These are phyloP conservation scores for Tylopilus vinaceipallidus DNA, from an alignment of 768 basidiomycete genomes.

Conservation along the genomic window DNA sequence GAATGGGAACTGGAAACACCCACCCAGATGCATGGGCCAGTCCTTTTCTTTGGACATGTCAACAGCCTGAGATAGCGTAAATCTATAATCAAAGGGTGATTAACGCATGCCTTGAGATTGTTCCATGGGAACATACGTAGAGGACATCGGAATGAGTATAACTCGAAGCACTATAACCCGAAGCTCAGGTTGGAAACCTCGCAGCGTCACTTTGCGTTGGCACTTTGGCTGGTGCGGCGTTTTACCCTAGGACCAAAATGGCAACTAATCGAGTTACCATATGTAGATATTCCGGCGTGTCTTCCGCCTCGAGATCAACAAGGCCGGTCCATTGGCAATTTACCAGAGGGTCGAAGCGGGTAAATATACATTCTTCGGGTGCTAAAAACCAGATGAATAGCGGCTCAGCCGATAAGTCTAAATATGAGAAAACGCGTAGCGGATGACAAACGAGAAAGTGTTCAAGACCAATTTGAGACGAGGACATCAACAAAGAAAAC, in stretches of 20 bases:
- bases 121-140: slow-evolving; percentile 20
- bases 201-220: too few species aligned
- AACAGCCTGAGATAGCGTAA: slow-evolving; percentile 52
- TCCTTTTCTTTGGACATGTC: slow-evolving; percentile 69
- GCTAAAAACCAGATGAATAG: background rate
- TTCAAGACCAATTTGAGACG: slow-evolving; percentile 3
- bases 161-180: background rate
- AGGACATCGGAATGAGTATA: slow-evolving; percentile 17
- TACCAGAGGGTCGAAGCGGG: too few species aligned
- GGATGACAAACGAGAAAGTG: slow-evolving; percentile 1
- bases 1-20: slow-evolving; percentile 12
- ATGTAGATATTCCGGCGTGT: too few species aligned
- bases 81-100: slow-evolving; percentile 37
- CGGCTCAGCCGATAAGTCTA: slow-evolving; percentile 15
- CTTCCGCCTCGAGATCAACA: too few species aligned
- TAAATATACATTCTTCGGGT: slow-evolving; percentile 1
- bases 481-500: slow-evolving; percentile 10
- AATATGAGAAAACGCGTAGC: background rate
- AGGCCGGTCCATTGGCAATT: too few species aligned
- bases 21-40: slow-evolving; percentile 69
- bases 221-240: too few species aligned
- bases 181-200: background rate
- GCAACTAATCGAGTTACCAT: too few species aligned
- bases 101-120: background rate
- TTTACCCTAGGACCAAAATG: too few species aligned